Percentiles rank a stretch among this genome's conserved stretches.
Conservation (phyloP, 331 rosid species). For the Telfairia occidentalis region DNA sequence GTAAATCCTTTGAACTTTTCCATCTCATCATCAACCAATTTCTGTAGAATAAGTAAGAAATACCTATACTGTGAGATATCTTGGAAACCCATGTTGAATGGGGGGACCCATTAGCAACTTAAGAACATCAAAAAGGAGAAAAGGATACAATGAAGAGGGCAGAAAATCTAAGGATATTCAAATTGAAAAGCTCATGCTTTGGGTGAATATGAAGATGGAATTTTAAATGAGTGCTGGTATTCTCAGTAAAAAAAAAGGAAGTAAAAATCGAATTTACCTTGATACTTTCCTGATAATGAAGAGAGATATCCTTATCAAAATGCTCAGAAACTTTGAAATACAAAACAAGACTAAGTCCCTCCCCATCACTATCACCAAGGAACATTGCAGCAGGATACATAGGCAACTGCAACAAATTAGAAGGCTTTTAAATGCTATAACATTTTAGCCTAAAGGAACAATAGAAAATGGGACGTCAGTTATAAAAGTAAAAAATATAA, state of each 20-base stretch:
- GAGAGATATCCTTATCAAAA: constrained; percentile 51
- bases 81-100: background rate
- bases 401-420: constrained; percentile 52
- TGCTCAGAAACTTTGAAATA: constrained; percentile 61
- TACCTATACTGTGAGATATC: background rate
- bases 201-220: background rate
- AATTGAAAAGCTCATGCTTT: background rate
- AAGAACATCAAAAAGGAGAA: background rate
- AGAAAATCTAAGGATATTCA: background rate
- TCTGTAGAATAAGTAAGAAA: constrained; percentile 27
- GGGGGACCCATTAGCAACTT: background rate
- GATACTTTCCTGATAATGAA: constrained; percentile 66
- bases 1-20: constrained; percentile 85
- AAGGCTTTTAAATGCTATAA: background rate
- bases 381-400: constrained; percentile 90
- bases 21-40: constrained; percentile 66
- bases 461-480: background rate
- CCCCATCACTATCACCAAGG: constrained; percentile 80
- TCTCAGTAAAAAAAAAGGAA: background rate
- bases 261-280: constrained; percentile 27
- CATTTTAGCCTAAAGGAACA: background rate
- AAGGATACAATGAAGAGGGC: background rate
- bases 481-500: background rate
- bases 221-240: background rate
- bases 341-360: constrained; percentile 75